These are phyloP conservation scores for Nectriaceae sp. DNA, from an alignment of 2,329 filamentous ascomycete genomes.

Conservation along the genomic window DNA sequence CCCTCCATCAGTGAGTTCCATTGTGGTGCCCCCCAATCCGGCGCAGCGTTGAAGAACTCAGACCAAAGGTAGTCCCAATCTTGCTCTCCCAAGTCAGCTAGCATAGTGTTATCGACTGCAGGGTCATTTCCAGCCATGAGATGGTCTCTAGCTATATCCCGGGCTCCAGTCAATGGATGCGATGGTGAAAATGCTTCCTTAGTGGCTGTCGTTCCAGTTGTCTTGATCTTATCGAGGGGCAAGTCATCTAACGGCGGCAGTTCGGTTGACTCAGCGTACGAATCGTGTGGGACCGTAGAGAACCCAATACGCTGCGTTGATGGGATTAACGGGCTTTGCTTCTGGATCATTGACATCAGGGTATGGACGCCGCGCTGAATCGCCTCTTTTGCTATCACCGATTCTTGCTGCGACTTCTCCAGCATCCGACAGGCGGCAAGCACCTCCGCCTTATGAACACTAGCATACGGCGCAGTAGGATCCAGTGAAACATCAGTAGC, in stretches of 20 bases:
- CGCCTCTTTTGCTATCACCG: conserved; percentile 5
- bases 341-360: conserved; percentile 7
- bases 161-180: background rate
- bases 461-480: conserved; percentile 3
- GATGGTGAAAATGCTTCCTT: background rate
- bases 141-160: background rate
- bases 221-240: background rate
- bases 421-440: conserved; percentile 11
- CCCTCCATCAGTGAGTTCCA: conserved; percentile 5
- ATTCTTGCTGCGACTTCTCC: conserved; percentile 8
- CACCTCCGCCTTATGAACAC: conserved; percentile 6
- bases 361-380: conserved; percentile 2
- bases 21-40: conserved; percentile 8
- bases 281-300: background rate
- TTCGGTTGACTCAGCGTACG: background rate
- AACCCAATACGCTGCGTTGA: background rate
- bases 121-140: background rate
- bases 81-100: background rate
- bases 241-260: background rate
- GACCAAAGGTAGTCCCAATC: conserved; percentile 12
- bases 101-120: background rate
- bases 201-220: background rate
- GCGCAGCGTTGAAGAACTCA: conserved; percentile 11
- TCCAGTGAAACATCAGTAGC: conserved; percentile 10
- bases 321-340: conserved; percentile 1